These are phyloP conservation scores for Sporobolomyces pararoseus DNA, from an alignment of 768 basidiomycete genomes.

Conservation along the genomic window DNA sequence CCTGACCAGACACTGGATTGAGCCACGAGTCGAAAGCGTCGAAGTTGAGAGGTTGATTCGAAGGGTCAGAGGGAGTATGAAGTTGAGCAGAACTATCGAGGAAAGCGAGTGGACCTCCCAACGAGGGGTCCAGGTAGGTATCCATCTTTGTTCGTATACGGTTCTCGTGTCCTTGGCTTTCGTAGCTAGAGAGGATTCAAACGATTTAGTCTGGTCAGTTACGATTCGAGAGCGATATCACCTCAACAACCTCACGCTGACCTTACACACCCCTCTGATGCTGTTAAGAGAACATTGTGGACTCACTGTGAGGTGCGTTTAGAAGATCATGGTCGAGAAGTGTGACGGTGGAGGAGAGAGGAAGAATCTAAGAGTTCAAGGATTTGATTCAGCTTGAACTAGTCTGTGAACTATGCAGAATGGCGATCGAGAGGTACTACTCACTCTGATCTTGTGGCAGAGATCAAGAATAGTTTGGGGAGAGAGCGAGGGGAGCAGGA, in stretches of 20 bases:
- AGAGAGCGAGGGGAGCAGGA: background rate
- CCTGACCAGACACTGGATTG: background rate
- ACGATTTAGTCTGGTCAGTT: background rate
- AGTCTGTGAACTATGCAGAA: background rate
- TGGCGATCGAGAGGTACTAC: background rate
- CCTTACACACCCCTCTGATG: too few relatives aligned
- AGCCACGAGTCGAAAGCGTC: conserved; percentile 28
- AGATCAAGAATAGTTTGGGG: background rate
- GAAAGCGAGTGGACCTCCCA: conserved; percentile 21
- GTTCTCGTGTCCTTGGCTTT: background rate
- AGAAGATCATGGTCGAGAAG: conserved; percentile 3
- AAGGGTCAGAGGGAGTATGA: conserved; percentile 12
- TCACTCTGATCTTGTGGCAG: background rate
- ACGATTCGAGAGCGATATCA: background rate
- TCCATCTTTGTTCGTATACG: conserved; percentile 6
- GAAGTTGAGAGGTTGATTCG: background rate
- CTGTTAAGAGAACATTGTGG: background rate
- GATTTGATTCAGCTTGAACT: background rate
- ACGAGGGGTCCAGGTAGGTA: conserved; percentile 23
- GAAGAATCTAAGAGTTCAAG: background rate
- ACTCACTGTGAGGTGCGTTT: conserved; percentile 3
- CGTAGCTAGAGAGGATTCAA: background rate
- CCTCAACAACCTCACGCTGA: too few relatives aligned
- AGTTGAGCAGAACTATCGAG: conserved; percentile 15
- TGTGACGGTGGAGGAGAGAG: background rate